These are phyloP conservation scores for Rhododendron vialii DNA, from an alignment of 148 eudicot genomes.

Conservation along the genomic window DNA sequence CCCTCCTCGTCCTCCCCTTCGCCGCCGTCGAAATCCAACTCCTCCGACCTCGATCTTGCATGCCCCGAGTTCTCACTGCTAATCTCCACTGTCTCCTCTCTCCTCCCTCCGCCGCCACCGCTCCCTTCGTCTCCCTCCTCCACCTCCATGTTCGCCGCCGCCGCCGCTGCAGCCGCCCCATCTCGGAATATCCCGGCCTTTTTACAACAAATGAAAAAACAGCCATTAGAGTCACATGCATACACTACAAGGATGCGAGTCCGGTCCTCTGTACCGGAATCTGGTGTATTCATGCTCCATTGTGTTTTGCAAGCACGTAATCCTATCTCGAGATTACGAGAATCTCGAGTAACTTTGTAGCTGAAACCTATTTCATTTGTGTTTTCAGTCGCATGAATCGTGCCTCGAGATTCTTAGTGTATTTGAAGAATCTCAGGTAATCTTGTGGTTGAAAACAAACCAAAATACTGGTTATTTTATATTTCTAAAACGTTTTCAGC, in stretches of 20 bases:
- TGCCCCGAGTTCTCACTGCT: conserved; percentile 91
- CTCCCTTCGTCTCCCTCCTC: conserved; percentile 38
- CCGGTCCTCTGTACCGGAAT: neutral
- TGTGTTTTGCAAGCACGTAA: neutral
- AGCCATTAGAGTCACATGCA: neutral
- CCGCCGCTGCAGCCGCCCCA: conserved; percentile 26
- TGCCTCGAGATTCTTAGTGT: neutral
- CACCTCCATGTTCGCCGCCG: conserved; percentile 26
- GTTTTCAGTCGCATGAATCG: neutral
- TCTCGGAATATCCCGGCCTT: conserved; percentile 85
- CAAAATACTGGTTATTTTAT: too few relatives aligned
- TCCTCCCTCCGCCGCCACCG: conserved; percentile 30
- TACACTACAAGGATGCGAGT: neutral
- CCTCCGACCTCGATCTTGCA: conserved; percentile 64
- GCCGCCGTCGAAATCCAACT: conserved; percentile 41
- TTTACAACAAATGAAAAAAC: neutral
- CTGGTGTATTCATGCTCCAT: neutral
- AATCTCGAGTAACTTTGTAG: too few relatives aligned
- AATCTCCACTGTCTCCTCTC: conserved; percentile 66
- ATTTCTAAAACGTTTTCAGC: too few relatives aligned
- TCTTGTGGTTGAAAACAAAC: neutral
- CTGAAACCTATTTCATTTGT: neutral
- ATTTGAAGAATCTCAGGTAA: neutral
- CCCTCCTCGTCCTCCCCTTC: conserved; percentile 17
- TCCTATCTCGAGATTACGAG: too few relatives aligned